Percentiles rank a stretch among this genome's conserved stretches.
Evolutionary conservation across 2,329 filamentous ascomycete species (phyloP).

Genomic region (Diaporthe humulicola): DNA sequence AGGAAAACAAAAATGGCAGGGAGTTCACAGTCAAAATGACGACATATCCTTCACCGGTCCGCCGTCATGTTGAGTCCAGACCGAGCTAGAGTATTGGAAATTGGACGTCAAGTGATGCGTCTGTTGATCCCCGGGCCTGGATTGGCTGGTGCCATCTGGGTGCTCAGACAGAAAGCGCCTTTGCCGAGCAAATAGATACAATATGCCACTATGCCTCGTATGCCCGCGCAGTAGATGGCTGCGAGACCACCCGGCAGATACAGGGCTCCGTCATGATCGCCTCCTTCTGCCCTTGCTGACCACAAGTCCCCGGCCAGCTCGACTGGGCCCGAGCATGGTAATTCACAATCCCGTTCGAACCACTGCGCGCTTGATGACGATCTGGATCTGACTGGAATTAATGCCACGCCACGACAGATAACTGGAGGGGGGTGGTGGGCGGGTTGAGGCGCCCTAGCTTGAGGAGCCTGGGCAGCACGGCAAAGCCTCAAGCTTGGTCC

Average conservation of each 20-base stretch:
- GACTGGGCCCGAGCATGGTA: background rate
- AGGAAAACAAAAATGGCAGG: background rate
- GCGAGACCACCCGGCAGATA: background rate
- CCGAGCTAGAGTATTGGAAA: slow-evolving; percentile 8
- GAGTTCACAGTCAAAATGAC: slow-evolving; percentile 14
- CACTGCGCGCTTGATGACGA: background rate
- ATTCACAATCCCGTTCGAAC: background rate
- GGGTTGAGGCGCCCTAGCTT: background rate
- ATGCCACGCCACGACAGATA: slow-evolving; percentile 23
- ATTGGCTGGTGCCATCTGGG: slow-evolving; percentile 2
- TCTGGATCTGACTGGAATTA: background rate
- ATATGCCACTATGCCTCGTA: background rate
- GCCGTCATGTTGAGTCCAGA: background rate
- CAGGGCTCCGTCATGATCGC: slow-evolving; percentile 10
- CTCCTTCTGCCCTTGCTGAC: background rate
- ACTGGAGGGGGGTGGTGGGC: too few species aligned
- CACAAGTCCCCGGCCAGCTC: background rate
- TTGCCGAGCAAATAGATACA: background rate
- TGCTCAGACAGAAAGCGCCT: slow-evolving; percentile 9
- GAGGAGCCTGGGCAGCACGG: background rate
- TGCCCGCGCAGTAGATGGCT: background rate
- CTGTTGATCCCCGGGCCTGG: slow-evolving; percentile 13
- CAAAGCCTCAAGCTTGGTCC: background rate
- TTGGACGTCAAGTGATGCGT: slow-evolving; percentile 15
- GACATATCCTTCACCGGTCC: slow-evolving; percentile 19